These are phyloP conservation scores for Cyberlindnera xylosilytica DNA, from an alignment of 805 yeast species.

Conservation along the genomic window DNA sequence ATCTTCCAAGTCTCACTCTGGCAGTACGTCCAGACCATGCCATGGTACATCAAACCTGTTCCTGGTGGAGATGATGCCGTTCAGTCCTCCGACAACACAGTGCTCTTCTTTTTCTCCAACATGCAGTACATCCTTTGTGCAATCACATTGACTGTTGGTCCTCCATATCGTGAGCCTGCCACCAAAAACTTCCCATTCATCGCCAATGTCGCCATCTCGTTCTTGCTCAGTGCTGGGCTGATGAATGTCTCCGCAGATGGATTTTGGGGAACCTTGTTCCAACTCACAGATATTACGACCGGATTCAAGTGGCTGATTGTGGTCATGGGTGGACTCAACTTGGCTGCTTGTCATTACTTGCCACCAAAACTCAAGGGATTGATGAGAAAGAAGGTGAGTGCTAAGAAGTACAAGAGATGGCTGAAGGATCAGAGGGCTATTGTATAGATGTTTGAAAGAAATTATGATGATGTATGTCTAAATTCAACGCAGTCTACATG, in stretches of 20 bases:
- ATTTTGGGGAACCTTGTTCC: conserved; percentile 66
- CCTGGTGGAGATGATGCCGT: conserved; percentile 84
- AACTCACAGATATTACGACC: conserved; percentile 59
- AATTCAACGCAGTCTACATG: no score
- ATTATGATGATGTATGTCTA: no score
- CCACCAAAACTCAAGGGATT: conserved; percentile 32
- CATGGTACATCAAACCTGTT: conserved; percentile 79
- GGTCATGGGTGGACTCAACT: conserved; percentile 45
- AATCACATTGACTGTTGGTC: conserved; percentile 81
- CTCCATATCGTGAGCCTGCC: conserved; percentile 85
- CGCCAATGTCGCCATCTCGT: conserved; percentile 50
- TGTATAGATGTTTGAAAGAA: conserved; percentile 1
- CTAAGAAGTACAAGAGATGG: conserved; percentile 36
- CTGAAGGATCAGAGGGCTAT: conserved; percentile 17
- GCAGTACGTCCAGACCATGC: conserved; percentile 50
- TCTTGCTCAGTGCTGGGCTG: conserved; percentile 46
- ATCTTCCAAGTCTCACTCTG: conserved; percentile 69
- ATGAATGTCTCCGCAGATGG: conserved; percentile 54
- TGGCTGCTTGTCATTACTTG: conserved; percentile 32
- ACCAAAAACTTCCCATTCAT: conserved; percentile 69
- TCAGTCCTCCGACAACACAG: conserved; percentile 85
- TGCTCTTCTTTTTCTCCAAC: conserved; percentile 74
- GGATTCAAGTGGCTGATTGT: conserved; percentile 52
- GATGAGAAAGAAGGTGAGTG: conserved; percentile 35
- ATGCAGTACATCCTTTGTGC: conserved; percentile 89